Conservation (phyloP, 179 eudicot genomes). For the Beta macrorhiza region DNA sequence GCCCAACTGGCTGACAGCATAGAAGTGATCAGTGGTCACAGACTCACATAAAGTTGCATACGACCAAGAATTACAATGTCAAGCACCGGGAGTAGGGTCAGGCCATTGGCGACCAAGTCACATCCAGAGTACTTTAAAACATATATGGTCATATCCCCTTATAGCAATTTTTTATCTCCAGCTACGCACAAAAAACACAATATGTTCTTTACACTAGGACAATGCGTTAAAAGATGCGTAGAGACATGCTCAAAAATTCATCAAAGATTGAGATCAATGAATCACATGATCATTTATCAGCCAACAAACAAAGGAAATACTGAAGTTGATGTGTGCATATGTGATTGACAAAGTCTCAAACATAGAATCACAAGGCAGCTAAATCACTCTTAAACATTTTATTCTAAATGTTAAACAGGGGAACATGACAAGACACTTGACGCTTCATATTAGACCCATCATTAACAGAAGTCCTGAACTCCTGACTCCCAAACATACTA, state of each 20-base stretch:
- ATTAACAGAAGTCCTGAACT: background rate
- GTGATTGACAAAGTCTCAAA: background rate
- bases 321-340: background rate
- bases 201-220: background rate
- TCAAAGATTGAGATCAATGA: background rate
- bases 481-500: background rate
- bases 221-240: background rate
- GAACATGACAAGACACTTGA: background rate
- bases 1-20: background rate
- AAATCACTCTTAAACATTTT: background rate
- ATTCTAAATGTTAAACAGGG: background rate
- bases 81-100: background rate
- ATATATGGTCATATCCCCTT: background rate
- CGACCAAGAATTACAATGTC: background rate
- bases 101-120: background rate
- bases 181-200: background rate
- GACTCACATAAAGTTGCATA: constrained; percentile 5
- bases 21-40: background rate
- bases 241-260: background rate
- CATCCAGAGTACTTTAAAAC: background rate
- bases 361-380: background rate
- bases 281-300: background rate
- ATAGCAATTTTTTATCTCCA: background rate
- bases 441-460: background rate
- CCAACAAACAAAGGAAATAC: background rate